Percentiles rank a stretch among this genome's conserved stretches.
These are phyloP conservation scores for Dianthus caryophyllus DNA, from an alignment of 148 eudicot species.

Conservation along the genomic window DNA sequence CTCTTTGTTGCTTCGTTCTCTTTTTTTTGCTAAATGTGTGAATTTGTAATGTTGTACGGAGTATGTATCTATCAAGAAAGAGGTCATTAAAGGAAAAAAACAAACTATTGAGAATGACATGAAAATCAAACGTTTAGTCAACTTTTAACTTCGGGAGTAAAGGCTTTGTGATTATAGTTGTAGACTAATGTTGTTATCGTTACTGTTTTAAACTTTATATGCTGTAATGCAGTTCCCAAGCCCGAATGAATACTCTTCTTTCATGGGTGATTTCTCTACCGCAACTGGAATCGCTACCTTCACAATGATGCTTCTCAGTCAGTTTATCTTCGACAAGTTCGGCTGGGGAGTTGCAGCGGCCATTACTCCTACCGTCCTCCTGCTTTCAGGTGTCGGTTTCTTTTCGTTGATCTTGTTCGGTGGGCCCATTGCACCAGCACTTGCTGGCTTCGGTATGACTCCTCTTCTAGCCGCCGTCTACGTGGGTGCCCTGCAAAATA, in stretches of 20 bases:
- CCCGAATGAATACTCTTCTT: conserved; percentile 92
- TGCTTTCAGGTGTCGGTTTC: conserved; percentile 87
- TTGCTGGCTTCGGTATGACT: conserved; percentile 73
- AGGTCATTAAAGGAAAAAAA: too few species aligned
- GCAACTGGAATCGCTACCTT: conserved; percentile 94
- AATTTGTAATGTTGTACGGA: too few species aligned
- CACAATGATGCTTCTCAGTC: conserved; percentile 92
- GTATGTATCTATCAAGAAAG: too few species aligned
- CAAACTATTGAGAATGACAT: too few species aligned
- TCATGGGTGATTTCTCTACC: conserved; percentile 99
- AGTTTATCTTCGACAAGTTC: conserved; percentile 86
- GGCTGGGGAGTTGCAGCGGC: conserved; percentile 99
- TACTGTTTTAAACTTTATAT: background rate
- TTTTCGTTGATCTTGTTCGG: conserved; percentile 88
- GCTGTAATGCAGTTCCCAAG: conserved; percentile 71
- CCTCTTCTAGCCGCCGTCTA: conserved; percentile 97
- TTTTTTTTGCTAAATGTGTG: too few species aligned
- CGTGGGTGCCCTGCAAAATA: conserved; percentile 96
- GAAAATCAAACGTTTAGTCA: too few species aligned
- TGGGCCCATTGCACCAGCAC: conserved; percentile 57
- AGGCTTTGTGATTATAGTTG: too few species aligned
- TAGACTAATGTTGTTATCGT: background rate
- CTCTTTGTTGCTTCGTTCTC: too few species aligned
- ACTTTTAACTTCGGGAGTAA: too few species aligned
- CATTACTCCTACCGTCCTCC: conserved; percentile 92